Base-by-base conservation (phyloP, 805 yeast genomes). In the Schizosaccharomyces osmophilus region DNA sequence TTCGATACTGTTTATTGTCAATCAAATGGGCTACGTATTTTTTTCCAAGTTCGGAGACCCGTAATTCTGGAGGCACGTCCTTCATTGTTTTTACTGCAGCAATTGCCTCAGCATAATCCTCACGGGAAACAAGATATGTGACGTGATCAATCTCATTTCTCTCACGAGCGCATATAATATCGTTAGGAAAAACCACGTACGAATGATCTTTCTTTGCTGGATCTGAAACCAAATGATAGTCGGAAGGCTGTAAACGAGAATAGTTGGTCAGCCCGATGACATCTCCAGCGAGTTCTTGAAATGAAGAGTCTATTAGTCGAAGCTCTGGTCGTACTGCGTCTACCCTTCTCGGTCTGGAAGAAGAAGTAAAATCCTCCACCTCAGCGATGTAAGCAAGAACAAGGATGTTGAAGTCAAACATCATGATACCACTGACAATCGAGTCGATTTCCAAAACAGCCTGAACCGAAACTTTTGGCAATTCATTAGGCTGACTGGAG, bases 261-360 rank as follows among this genome's bases (percentile, higher is more conserved):
- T 74, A 78, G 42, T 79, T 79, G 60, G 78, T 78, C 62, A 87
- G 70, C 0, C 83, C 80, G 2, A 90, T 76, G 68, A 84, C 95
- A 69, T 90, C 96, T 26, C 82, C 87, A 61, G 85, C 82, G 15
- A 79, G 76, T 60, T 86, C 94, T 63, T 80, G 84, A 8, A 90
- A 87, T 8, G 82, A 79, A 1, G 82, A 74, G 68, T 84, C 83
- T 22, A 87, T 72, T 1, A 93, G 74, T 63, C 83, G 79, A 29
- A 90, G 72, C 65, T 89, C 96, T 0, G 97, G 95, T 13, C 82
- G 77, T 41, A 71, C 71, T 17, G 73, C 74, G 8, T 65, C 67
- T 4, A 48, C 17, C 55, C 63, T 26, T 62, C 62, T 4, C 61
- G 64, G 4, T 59, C 54, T 15, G 63, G 62, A 42, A 66, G 65